A percentile compares a stretch with the other conserved stretches of the same genome.
Conservation (phyloP, 2,329 filamentous ascomycete genomes). For the Penicillium digitatum region DNA sequence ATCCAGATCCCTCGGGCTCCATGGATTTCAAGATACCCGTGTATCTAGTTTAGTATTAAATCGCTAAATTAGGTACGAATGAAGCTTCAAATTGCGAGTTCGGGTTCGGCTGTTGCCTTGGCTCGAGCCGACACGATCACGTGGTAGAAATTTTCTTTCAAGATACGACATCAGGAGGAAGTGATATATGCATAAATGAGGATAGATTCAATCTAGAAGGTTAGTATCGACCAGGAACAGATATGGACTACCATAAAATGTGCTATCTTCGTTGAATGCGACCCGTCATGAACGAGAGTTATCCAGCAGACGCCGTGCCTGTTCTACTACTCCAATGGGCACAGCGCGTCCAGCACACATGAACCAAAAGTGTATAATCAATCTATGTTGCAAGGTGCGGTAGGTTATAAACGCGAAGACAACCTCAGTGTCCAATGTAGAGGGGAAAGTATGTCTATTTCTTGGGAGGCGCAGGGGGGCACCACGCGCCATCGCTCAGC, state of each 20-base stretch:
- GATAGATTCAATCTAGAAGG: background rate
- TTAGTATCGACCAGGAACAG: background rate
- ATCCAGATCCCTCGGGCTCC: conserved; percentile 32
- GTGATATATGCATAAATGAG: too few species aligned
- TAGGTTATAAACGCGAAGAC: background rate
- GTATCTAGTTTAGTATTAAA: background rate
- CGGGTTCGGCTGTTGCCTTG: background rate
- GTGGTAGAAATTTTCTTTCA: background rate
- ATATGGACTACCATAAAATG: background rate
- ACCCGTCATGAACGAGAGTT: conserved; percentile 7
- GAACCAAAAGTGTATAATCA: conserved; percentile 13
- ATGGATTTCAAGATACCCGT: conserved; percentile 11
- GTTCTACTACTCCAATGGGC: conserved; percentile 5
- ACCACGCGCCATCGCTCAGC: conserved; percentile 37
- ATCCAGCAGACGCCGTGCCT: background rate
- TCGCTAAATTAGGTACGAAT: background rate
- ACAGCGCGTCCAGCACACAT: conserved; percentile 22
- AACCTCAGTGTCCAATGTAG: background rate
- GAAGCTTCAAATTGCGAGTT: background rate
- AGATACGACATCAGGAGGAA: background rate
- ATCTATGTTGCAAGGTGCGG: conserved; percentile 8
- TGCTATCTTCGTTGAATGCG: conserved; percentile 11
- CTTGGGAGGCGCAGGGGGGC: conserved; percentile 28
- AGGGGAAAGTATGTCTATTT: conserved; percentile 12
- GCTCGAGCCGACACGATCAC: background rate